These are phyloP conservation scores for Amanita pallidorosea DNA, from an alignment of 768 basidiomycete genomes.

Conservation along the genomic window DNA sequence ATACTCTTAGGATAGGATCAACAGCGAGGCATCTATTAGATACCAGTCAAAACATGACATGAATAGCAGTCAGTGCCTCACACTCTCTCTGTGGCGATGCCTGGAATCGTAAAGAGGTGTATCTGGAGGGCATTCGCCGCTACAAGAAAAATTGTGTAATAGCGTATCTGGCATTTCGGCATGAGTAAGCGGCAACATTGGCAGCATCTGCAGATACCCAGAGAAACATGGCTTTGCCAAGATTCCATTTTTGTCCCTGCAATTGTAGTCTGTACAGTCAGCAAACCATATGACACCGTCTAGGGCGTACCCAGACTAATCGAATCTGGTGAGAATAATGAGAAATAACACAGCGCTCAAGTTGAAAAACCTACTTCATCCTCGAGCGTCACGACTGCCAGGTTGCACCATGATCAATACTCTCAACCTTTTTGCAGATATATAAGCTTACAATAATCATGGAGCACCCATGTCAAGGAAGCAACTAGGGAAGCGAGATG, in stretches of 20 bases:
- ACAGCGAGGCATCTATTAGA: constrained; percentile 28
- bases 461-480: constrained; percentile 24
- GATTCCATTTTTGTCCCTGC: constrained; percentile 19
- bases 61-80: constrained; percentile 11
- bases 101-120: constrained; percentile 28
- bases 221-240: constrained; percentile 29
- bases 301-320: constrained; percentile 27
- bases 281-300: not conserved
- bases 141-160: constrained; percentile 32
- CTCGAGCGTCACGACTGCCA: constrained; percentile 13
- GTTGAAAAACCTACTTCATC: constrained; percentile 13
- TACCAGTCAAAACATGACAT: not conserved
- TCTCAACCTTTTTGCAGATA: not conserved
- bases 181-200: not conserved
- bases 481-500: not conserved
- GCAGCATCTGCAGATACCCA: constrained; percentile 19
- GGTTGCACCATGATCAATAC: not conserved
- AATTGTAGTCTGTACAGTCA: not conserved
- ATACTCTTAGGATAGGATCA: constrained; percentile 30
- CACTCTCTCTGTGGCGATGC: constrained; percentile 24
- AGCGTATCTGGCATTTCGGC: constrained; percentile 25
- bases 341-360: no score
- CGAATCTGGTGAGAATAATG: constrained; percentile 14
- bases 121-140: constrained; percentile 35
- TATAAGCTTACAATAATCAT: constrained; percentile 19